Evolutionary conservation across 1,284 basidiomycete species (phyloP).

Genomic region (Malassezia globosa): DNA sequence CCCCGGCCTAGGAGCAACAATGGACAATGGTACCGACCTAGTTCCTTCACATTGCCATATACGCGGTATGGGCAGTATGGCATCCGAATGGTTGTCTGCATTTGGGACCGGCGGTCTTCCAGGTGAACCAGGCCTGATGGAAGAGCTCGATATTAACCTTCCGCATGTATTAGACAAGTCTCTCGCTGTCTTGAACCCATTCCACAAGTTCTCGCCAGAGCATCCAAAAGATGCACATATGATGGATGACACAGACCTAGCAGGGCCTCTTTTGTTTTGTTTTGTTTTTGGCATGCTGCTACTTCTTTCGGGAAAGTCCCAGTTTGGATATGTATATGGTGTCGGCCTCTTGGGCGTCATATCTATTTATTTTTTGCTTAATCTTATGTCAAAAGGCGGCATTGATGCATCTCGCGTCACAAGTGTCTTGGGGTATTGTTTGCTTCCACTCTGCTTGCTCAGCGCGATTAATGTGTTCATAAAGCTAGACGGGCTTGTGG

Average conservation of each 20-base stretch:
- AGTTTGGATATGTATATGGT: constrained; percentile 98
- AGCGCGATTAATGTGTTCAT: constrained; percentile 77
- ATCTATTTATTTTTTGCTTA: constrained; percentile 90
- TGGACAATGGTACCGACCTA: no score
- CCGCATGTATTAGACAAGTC: constrained; percentile 88
- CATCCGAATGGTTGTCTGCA: constrained; percentile 21
- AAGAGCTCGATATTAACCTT: constrained; percentile 92
- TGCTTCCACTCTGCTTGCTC: constrained; percentile 93
- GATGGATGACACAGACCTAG: constrained; percentile 98
- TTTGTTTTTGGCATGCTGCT: constrained; percentile 55
- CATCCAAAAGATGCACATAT: constrained; percentile 64
- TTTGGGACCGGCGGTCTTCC: constrained; percentile 46
- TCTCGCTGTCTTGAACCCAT: constrained; percentile 84
- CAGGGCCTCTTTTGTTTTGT: constrained; percentile 88
- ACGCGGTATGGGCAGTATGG: no score
- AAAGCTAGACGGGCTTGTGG: constrained; percentile 66
- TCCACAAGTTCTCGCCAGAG: constrained; percentile 56
- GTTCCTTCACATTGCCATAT: no score
- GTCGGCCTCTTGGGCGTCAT: constrained; percentile 84
- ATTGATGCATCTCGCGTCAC: constrained; percentile 94
- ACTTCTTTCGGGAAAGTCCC: constrained; percentile 76
- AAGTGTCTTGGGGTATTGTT: constrained; percentile 90
- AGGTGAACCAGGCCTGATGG: constrained; percentile 44
- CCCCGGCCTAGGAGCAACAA: no score
- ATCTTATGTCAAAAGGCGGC: constrained; percentile 88